Percentiles rank a stretch among this genome's conserved stretches.
phyloP scores from a whole-genome alignment of 768 basidiomycete genomes.

The Lactarius psammicola region DNA sequence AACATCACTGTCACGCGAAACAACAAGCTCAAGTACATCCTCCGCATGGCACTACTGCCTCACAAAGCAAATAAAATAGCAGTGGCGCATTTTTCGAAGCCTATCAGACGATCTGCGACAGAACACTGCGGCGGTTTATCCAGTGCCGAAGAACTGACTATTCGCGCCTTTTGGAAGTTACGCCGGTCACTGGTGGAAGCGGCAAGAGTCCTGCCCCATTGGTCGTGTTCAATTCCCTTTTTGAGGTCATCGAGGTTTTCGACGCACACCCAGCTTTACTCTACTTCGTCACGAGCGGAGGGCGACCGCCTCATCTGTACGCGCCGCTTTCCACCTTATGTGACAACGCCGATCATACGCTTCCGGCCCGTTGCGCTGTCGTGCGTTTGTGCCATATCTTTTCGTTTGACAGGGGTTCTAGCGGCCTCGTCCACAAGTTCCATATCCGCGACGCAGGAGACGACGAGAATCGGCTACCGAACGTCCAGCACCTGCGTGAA shows the following conservation, averaged over 20 bases:
- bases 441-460: conserved; percentile 78
- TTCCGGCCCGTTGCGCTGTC: background rate
- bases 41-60: conserved; percentile 82
- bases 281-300: conserved; percentile 91
- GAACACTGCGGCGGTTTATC: conserved; percentile 82
- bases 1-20: conserved; percentile 84
- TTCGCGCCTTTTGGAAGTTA: conserved; percentile 82
- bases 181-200: too few species aligned
- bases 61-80: conserved; percentile 81
- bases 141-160: conserved; percentile 65
- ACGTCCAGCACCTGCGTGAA: conserved; percentile 90
- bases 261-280: conserved; percentile 72
- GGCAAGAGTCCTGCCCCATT: conserved; percentile 7
- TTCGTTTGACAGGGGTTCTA: conserved; percentile 80
- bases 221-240: background rate
- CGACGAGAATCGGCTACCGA: conserved; percentile 70
- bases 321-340: conserved; percentile 33
- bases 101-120: conserved; percentile 79
- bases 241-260: conserved; percentile 73
- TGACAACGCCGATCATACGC: background rate
- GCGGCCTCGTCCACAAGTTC: conserved; percentile 84
- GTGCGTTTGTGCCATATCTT: too few species aligned
- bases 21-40: conserved; percentile 88
- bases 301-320: conserved; percentile 82
- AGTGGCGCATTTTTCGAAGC: conserved; percentile 91